Evolutionary conservation across 179 eudicot species (phyloP).

Genomic region (Pouteria campechiana): DNA sequence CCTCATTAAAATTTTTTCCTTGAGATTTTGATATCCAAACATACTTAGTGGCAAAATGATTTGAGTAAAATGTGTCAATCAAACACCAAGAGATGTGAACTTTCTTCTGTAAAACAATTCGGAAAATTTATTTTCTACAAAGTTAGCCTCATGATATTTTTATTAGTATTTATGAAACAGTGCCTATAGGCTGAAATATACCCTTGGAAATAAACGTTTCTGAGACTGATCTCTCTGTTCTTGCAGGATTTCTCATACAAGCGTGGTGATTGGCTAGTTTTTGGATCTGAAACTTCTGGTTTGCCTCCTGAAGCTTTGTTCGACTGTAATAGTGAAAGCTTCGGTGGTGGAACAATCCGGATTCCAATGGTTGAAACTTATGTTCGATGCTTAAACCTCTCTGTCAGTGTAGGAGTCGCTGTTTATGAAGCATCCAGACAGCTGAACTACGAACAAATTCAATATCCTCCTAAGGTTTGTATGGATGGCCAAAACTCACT

Average conservation of each 20-base stretch:
- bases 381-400: conserved; percentile 86
- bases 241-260: conserved; percentile 66
- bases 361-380: conserved; percentile 94
- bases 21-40: too few relatives aligned
- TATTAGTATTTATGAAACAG: too few relatives aligned
- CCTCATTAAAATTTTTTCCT: too few relatives aligned
- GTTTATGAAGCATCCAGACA: conserved; percentile 95
- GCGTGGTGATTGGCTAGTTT: conserved; percentile 91
- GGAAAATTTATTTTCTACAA: too few relatives aligned
- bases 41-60: too few relatives aligned
- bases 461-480: conserved; percentile 23
- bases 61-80: too few relatives aligned
- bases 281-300: conserved; percentile 91
- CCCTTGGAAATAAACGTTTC: too few relatives aligned
- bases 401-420: conserved; percentile 92
- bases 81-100: too few relatives aligned
- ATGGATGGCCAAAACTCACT: conserved; percentile 17
- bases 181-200: too few relatives aligned
- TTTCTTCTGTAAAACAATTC: too few relatives aligned
- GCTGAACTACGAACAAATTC: conserved; percentile 77
- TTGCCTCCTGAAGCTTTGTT: conserved; percentile 63
- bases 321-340: conserved; percentile 53
- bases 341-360: conserved; percentile 68
- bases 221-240: too few relatives aligned
- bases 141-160: too few relatives aligned